Base-by-base conservation (phyloP, 768 basidiomycete genomes). In the Trametes coccinea region DNA sequence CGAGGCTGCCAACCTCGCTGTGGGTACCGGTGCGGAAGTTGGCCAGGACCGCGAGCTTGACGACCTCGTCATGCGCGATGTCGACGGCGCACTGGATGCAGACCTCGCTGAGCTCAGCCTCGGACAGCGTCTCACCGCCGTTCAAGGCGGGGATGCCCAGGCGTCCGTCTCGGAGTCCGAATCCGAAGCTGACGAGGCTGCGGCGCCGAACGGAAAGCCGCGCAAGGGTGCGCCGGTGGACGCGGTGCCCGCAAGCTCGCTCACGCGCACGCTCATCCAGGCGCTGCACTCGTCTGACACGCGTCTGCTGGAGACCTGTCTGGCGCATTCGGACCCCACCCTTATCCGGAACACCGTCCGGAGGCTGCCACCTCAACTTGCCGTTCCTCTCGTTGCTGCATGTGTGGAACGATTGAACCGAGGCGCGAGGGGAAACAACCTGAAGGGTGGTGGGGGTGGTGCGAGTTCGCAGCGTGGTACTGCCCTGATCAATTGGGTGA, bases 221-320 rank as follows among this genome's bases (percentile, higher is more conserved):
- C 77, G 75, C 63, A 76, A 70, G 61, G 62, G 63, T 27, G 72
- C 73, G 45, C 46, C 68, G 22, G 76, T 77, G 11, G 70, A 71
- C 7, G 69, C 78, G n/a, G 73, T 87, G 17, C 92, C 95, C 40
- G 86, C 93, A 1, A 86, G 88, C 65, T 95, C 96, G 0, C 82
- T 98, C 61, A 93, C 96, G 30, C 88, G 94, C 57, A 95, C 96
- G 30, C 82, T 99, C 51, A 92, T 96, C 60, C 97, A 99, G 76
- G 96, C 97, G 0, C 77, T 99, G 30, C 97, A 99, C 73, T 98
- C 97, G 0, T 89, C 91, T 17, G 97, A 99, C 78, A 84, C 90
- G 2, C 84, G 85, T 9, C 78, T 98, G 40, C 77, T 98, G 61
- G 93, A 97, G 71, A 89, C 89, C 29, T 96, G 95, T 75, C 76